These are phyloP conservation scores for Vinca major DNA, from an alignment of 305 asterid genomes.

Conservation along the genomic window DNA sequence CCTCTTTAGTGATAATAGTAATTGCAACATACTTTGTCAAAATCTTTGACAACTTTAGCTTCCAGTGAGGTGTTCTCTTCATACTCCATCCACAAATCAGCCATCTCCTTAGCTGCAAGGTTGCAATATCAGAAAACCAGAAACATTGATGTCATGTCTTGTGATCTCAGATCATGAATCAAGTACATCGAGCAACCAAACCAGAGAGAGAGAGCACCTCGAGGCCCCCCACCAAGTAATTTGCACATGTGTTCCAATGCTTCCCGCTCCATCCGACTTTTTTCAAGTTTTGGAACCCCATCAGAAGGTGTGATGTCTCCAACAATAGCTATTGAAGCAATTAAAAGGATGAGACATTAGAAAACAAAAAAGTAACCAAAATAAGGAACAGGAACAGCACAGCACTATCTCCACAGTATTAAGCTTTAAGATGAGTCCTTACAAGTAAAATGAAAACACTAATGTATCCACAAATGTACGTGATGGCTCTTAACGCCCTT, in stretches of 20 bases:
- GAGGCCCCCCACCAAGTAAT: conserved; percentile 77
- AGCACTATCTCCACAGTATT: not conserved
- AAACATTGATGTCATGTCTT: not conserved
- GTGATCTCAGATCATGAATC: not conserved
- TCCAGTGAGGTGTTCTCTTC: conserved; percentile 72
- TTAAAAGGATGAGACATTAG: conserved; percentile 1
- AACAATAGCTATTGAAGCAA: conserved; percentile 55
- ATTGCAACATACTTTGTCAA: conserved; percentile 61
- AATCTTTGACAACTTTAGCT: conserved; percentile 93
- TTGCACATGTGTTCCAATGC: conserved; percentile 81
- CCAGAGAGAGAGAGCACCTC: conserved; percentile 37
- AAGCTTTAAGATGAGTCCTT: not conserved
- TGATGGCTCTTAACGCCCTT: not conserved
- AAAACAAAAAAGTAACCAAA: not conserved
- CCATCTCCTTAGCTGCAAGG: conserved; percentile 74
- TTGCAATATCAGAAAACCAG: conserved; percentile 10
- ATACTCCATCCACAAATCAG: conserved; percentile 86
- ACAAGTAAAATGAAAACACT: not conserved
- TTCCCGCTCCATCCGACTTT: conserved; percentile 68
- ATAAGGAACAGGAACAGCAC: not conserved
- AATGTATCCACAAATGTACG: not conserved
- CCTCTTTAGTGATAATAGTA: not conserved
- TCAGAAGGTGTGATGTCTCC: conserved; percentile 90
- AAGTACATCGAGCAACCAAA: not conserved
- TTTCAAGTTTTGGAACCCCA: conserved; percentile 83